Percentiles rank a stretch among this genome's conserved stretches.
These are phyloP conservation scores for Cymbopogon citratus DNA, from an alignment of 176 grass and related monocot species.

Conservation along the genomic window DNA sequence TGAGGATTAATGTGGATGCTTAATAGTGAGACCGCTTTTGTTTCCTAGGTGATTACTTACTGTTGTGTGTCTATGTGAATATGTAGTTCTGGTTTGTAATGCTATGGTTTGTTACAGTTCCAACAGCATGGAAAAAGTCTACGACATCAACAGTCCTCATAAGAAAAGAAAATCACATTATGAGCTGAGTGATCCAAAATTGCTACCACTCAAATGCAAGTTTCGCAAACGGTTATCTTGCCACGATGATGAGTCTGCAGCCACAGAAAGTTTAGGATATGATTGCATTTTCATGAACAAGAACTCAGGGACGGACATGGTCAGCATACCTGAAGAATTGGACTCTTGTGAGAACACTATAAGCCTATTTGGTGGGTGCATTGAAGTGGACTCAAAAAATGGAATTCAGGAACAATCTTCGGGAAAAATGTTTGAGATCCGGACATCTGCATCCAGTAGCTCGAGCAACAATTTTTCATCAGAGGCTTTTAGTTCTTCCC, in stretches of 20 bases:
- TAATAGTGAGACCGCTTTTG: neutral
- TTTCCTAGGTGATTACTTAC: neutral
- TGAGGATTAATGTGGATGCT: neutral
- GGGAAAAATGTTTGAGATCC: conserved; percentile 22
- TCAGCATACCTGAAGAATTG: conserved; percentile 30
- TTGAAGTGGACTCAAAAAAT: conserved; percentile 44
- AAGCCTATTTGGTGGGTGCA: conserved; percentile 41
- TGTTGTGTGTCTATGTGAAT: neutral
- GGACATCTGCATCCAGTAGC: conserved; percentile 42
- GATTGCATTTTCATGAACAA: conserved; percentile 26
- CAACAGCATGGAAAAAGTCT: conserved; percentile 23
- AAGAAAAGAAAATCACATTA: conserved; percentile 74
- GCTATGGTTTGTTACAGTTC: conserved; percentile 29
- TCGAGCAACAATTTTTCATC: conserved; percentile 42
- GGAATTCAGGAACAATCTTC: conserved; percentile 24
- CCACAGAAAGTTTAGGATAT: conserved; percentile 34
- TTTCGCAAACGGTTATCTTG: conserved; percentile 29
- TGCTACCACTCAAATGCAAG: conserved; percentile 59
- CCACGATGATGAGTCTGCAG: conserved; percentile 21
- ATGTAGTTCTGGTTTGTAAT: conserved; percentile 20
- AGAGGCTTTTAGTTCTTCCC: conserved; percentile 31
- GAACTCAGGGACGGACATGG: conserved; percentile 19
- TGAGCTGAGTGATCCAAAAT: conserved; percentile 39
- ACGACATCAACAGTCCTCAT: conserved; percentile 14
- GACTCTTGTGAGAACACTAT: conserved; percentile 41